phyloP scores from a whole-genome alignment of 2,329 filamentous ascomycete species.

The Hypoxylon sp. region DNA sequence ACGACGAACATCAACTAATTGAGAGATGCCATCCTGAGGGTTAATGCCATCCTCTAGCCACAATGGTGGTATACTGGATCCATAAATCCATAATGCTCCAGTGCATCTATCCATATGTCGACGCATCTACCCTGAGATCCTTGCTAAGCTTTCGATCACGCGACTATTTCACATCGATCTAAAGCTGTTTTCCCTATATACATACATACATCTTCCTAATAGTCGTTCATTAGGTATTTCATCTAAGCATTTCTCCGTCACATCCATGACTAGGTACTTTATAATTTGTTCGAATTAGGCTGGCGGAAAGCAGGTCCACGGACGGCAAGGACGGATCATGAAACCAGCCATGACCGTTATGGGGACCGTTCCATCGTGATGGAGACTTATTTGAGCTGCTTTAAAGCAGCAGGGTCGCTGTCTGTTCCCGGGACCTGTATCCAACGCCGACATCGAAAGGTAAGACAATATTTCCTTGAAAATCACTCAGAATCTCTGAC shows the following conservation, averaged over 20 bases:
- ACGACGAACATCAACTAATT: background rate
- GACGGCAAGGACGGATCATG: background rate
- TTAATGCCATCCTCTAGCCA: background rate
- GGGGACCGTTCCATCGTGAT: slow-evolving; percentile 17
- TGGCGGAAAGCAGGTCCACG: no score
- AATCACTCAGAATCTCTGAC: background rate
- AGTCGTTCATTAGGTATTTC: background rate
- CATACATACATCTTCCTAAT: background rate
- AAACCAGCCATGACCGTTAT: background rate
- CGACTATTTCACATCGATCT: no score
- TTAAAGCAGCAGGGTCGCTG: slow-evolving; percentile 29
- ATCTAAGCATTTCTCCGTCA: background rate
- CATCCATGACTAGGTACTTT: background rate
- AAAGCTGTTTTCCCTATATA: background rate
- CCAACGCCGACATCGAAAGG: slow-evolving; percentile 48
- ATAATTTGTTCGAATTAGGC: background rate
- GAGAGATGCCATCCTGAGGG: background rate
- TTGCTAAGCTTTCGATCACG: no score
- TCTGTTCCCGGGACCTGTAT: slow-evolving; percentile 44
- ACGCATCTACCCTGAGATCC: background rate
- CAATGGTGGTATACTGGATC: background rate
- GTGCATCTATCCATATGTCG: background rate
- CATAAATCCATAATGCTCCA: background rate
- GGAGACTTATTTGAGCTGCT: slow-evolving; percentile 43
- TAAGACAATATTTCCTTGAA: slow-evolving; percentile 12